phyloP scores from a whole-genome alignment of 2,329 filamentous ascomycete genomes.

The Calcarisporium arbuscula region DNA sequence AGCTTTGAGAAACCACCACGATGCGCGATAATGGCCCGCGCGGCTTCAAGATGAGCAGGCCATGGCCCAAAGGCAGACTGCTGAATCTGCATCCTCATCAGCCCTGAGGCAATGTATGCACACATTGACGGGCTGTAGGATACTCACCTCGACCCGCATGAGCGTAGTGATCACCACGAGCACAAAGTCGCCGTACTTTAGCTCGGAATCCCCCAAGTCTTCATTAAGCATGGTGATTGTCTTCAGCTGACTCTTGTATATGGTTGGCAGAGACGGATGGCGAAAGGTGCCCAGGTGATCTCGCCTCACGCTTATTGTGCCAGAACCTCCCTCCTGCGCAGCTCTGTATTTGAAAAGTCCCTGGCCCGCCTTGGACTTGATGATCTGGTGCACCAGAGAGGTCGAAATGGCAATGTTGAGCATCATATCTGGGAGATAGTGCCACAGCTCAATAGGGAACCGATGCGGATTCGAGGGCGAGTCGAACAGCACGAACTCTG shows the following conservation, averaged over 20 bases:
- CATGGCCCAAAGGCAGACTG: constrained; percentile 12
- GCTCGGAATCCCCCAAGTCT: too few relatives aligned
- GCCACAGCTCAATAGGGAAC: constrained; percentile 4
- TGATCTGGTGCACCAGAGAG: constrained; percentile 8
- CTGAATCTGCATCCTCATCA: constrained; percentile 10
- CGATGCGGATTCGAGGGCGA: constrained; percentile 7
- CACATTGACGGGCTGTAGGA: too few relatives aligned
- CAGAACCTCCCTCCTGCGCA: too few relatives aligned
- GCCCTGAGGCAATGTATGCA: too few relatives aligned
- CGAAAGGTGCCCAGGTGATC: constrained; percentile 4
- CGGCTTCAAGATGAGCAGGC: constrained; percentile 8
- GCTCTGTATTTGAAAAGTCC: too few relatives aligned
- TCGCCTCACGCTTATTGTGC: not conserved
- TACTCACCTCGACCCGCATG: constrained; percentile 7
- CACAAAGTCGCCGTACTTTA: constrained; percentile 4
- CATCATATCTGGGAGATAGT: constrained; percentile 8
- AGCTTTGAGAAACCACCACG: constrained; percentile 3
- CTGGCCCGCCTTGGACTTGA: too few relatives aligned
- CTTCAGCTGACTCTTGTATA: constrained; percentile 7
- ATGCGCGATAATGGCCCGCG: constrained; percentile 8
- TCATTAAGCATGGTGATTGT: constrained; percentile 5
- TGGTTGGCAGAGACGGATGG: constrained; percentile 5
- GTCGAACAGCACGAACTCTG: constrained; percentile 11
- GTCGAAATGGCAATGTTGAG: constrained; percentile 6
- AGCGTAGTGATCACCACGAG: constrained; percentile 5